Percentiles rank a stretch among this genome's conserved stretches.
Conservation (phyloP, 495 filamentous ascomycete species). For the Articulospora tetracladia region DNA sequence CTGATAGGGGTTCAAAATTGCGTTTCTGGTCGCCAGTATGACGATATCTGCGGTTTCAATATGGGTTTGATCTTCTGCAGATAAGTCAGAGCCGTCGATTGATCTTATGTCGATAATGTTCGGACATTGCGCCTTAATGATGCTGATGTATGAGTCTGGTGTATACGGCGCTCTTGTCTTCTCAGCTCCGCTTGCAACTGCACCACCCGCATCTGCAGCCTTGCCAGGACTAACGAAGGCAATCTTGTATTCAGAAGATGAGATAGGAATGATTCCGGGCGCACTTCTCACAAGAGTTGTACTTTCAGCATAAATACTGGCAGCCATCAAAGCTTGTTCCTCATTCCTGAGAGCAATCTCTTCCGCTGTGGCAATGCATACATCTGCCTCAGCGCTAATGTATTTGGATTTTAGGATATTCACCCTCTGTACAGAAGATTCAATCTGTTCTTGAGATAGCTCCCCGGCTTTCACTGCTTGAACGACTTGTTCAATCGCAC, state of each 20-base stretch:
- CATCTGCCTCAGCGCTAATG: constrained; percentile 29
- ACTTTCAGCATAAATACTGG: constrained; percentile 37
- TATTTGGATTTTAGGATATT: constrained; percentile 34
- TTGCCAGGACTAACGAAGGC: constrained; percentile 44
- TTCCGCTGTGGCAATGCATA: neutral
- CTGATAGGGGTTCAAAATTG: constrained; percentile 39
- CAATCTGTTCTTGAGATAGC: constrained; percentile 29
- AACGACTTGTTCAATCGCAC: constrained; percentile 37
- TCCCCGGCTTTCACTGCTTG: constrained; percentile 37
- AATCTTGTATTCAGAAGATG: constrained; percentile 26
- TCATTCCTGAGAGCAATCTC: neutral
- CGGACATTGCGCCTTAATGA: constrained; percentile 25
- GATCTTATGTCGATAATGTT: constrained; percentile 33
- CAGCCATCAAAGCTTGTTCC: constrained; percentile 24
- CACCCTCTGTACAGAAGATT: constrained; percentile 36
- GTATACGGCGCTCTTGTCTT: constrained; percentile 33
- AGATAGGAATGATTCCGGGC: constrained; percentile 32
- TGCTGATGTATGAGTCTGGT: constrained; percentile 32
- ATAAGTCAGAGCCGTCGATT: constrained; percentile 27
- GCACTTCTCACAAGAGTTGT: constrained; percentile 39
- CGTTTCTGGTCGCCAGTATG: constrained; percentile 41
- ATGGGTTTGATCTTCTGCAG: constrained; percentile 27
- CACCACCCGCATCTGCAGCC: constrained; percentile 36
- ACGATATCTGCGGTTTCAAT: constrained; percentile 38
- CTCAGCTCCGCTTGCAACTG: constrained; percentile 42